Evolutionary conservation across 2,329 filamentous ascomycete species (phyloP).

Genomic region (Fusarium aywerte): DNA sequence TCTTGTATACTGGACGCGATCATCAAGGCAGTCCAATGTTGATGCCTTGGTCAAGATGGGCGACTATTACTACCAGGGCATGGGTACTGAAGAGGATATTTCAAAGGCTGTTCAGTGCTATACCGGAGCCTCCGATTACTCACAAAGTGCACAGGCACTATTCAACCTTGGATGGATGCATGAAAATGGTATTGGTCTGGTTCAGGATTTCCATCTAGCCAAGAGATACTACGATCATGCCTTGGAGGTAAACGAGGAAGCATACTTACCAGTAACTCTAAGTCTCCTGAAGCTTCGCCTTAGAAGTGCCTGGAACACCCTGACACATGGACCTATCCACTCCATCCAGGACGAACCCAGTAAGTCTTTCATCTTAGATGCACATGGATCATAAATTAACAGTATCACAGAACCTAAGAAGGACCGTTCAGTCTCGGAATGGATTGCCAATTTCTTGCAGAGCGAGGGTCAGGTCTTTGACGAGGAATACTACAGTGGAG

Average conservation of each 20-base stretch:
- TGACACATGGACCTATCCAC: slow-evolving; percentile 91
- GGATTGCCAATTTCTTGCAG: slow-evolving; percentile 86
- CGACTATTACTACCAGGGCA: slow-evolving; percentile 91
- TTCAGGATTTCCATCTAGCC: slow-evolving; percentile 95
- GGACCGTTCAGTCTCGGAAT: slow-evolving; percentile 83
- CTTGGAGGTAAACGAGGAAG: slow-evolving; percentile 89
- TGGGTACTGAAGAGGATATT: slow-evolving; percentile 76
- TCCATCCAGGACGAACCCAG: slow-evolving; percentile 90
- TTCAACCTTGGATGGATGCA: slow-evolving; percentile 99
- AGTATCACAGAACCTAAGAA: slow-evolving; percentile 70
- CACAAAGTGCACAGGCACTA: slow-evolving; percentile 92
- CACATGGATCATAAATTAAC: slow-evolving; percentile 33
- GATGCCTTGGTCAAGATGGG: slow-evolving; percentile 98
- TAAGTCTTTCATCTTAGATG: slow-evolving; percentile 57
- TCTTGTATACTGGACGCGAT: slow-evolving; percentile 94
- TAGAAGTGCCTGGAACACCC: slow-evolving; percentile 92
- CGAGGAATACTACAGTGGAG: slow-evolving; percentile 64
- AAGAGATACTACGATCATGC: slow-evolving; percentile 97
- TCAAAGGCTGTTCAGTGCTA: slow-evolving; percentile 95
- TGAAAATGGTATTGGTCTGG: slow-evolving; percentile 91
- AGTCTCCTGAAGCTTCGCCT: slow-evolving; percentile 86
- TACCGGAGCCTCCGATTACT: slow-evolving; percentile 87
- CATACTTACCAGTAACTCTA: slow-evolving; percentile 91
- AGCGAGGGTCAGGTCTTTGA: slow-evolving; percentile 75
- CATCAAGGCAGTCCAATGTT: slow-evolving; percentile 90